A percentile compares a stretch with the other conserved stretches of the same genome.
These are phyloP conservation scores for Aspergillus fructus DNA, from an alignment of 2,329 filamentous ascomycete genomes.

Conservation along the genomic window DNA sequence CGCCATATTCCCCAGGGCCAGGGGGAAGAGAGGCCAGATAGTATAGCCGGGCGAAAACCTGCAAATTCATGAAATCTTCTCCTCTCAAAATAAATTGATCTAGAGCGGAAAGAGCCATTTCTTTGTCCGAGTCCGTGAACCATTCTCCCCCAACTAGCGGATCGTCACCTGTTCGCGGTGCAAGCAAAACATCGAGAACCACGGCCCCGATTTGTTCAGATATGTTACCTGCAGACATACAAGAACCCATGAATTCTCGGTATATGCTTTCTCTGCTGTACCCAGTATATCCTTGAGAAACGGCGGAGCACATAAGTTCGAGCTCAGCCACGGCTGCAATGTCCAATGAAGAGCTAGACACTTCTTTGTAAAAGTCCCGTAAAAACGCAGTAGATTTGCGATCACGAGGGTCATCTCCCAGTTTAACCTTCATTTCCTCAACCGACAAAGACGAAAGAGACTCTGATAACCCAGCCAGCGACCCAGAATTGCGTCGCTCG, in stretches of 20 bases:
- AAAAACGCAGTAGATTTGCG: conserved; percentile 44
- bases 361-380: conserved; percentile 36
- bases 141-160: conserved; percentile 11
- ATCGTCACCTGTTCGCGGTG: conserved; percentile 17
- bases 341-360: conserved; percentile 28
- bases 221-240: conserved; percentile 35
- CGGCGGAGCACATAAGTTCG: conserved; percentile 39
- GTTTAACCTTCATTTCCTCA: conserved; percentile 30
- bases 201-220: conserved; percentile 33
- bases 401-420: conserved; percentile 41
- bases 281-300: conserved; percentile 37
- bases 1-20: conserved; percentile 38
- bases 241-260: conserved; percentile 34
- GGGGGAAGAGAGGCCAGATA: conserved; percentile 31
- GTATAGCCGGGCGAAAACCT: conserved; percentile 50
- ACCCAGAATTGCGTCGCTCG: too few species aligned
- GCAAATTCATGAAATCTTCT: conserved; percentile 41
- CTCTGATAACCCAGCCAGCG: conserved; percentile 22
- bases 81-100: conserved; percentile 44
- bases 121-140: conserved; percentile 28
- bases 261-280: conserved; percentile 38
- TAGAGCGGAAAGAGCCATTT: conserved; percentile 42
- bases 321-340: conserved; percentile 34
- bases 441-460: conserved; percentile 30
- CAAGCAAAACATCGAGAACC: conserved; percentile 40